phyloP scores from a whole-genome alignment of 768 basidiomycete genomes.

The Cystobasidiopsis lactophilus region DNA sequence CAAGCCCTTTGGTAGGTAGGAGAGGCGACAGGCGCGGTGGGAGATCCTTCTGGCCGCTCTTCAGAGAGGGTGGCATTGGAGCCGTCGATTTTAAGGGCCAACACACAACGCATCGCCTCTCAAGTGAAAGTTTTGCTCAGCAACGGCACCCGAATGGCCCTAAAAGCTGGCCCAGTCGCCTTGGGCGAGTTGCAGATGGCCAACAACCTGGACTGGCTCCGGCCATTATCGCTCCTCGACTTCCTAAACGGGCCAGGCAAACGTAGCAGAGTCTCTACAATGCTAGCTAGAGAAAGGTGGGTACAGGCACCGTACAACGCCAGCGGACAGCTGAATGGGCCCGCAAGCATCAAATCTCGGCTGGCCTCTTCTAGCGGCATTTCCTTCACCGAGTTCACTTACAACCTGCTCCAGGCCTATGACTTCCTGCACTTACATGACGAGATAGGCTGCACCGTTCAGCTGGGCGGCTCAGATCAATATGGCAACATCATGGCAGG shows the following conservation, averaged over 20 bases:
- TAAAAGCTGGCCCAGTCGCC: constrained; percentile 16
- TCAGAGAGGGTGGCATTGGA: constrained; percentile 56
- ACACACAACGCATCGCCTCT: constrained; percentile 40
- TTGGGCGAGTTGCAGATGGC: constrained; percentile 23
- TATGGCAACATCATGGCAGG: constrained; percentile 96
- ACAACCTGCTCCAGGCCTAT: constrained; percentile 89
- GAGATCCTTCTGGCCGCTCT: constrained; percentile 78
- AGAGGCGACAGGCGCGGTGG: constrained; percentile 85
- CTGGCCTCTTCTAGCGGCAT: constrained; percentile 47
- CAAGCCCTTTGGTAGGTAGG: constrained; percentile 42
- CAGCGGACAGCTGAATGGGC: neutral
- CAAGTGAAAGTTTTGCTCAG: constrained; percentile 53
- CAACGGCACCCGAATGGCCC: constrained; percentile 42
- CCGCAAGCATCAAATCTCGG: constrained; percentile 52
- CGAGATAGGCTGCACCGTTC: constrained; percentile 48
- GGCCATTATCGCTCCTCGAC: constrained; percentile 47
- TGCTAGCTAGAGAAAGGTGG: constrained; percentile 78
- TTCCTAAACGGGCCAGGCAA: constrained; percentile 66
- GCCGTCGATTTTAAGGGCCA: constrained; percentile 37
- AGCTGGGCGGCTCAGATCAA: constrained; percentile 91
- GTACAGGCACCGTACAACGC: constrained; percentile 11
- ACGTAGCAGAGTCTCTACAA: constrained; percentile 58
- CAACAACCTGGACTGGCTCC: constrained; percentile 61
- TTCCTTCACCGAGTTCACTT: constrained; percentile 96
- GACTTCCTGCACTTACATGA: constrained; percentile 62